Base-by-base conservation (phyloP, 176 grass and related monocot genomes). In the Canna indica region DNA sequence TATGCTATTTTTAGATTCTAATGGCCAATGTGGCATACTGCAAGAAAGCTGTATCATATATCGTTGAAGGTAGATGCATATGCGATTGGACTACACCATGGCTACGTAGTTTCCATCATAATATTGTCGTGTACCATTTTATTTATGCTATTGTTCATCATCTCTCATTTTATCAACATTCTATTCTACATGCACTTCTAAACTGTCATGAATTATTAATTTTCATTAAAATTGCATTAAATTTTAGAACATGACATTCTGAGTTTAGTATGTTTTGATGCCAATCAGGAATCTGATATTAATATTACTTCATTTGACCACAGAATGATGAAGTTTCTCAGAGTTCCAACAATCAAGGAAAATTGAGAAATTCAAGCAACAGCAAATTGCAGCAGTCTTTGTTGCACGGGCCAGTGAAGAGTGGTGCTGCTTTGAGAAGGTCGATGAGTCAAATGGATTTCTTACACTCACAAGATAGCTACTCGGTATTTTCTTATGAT, bases 401-500 rank as follows among this genome's bases (percentile, higher is more conserved):
- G 71, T 65, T 81, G 42, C 78, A 88, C 69, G 90, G 83, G 72
- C 70, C 82, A 77, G 70, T 77, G 59, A 90, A 85, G 67, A 67
- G 36, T 64, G 82, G 74, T 73, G 54, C 75, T 82, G 38, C 60
- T 64, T 67, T 88, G 72, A 82, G 63, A 76, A 90, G 78, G 56
- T 80, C 82, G 72, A 83, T 70, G 80, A 99, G 89, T 56, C 84
- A 93, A 77, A 93, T 82, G 28, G 77, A 99, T 81, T 86, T 87
- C 47, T 64, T 88, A 22, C 75, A 83, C 58, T 93, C 83, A 59
- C 84, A 73, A 50, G 90, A 90, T 28, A 99, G 82, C 54, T 72
- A 77, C 73, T 93, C 94, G 5, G 94, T 99, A 80, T 85, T 77
- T 81, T 68, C 52, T 17, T 36, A 72, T 58, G 11, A 50, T 68